Evolutionary conservation across 192 early-diverging fungal species (phyloP), one percentile per base, ranked within the genome.

Genomic region (Obelidium mucronatum): DNA sequence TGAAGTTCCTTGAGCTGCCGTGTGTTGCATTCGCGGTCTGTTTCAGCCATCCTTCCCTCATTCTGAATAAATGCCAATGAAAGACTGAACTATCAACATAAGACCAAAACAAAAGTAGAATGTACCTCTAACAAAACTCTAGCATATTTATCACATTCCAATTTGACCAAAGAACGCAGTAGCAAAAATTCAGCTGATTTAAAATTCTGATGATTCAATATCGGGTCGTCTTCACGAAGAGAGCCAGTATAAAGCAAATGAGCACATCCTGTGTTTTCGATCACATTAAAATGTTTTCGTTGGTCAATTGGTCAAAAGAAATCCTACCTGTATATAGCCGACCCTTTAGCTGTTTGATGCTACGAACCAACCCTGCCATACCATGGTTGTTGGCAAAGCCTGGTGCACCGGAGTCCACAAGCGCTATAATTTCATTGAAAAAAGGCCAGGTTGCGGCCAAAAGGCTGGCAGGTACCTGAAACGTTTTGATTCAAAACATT

Each of bases 201-300:
- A 48, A 48, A 48, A 19, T 15, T 6, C 44, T 34, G 81, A 58
- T 22, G 63, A 79, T 35, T 81, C 84, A 17, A 52, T 71, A 59
- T 80, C 79, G 5, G 72, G 66, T n/a, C 48, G 59, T 28, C 26
- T 51, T 2, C 31, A 26, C 8, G 24, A 26, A 61, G 56, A 77
- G 52, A 6, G 22, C 59, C 36, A 54, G 40, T 19, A 26, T n/a
- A 24, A 51, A 51, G 13, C 44, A 48, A 15, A 48, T 48, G 44
- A 6, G 44, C 44, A 6, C 11, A 15, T 48, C 44, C 44, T 48
- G 17, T 44, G 5, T 5, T 6, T 15, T 48, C 0, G 19, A 48
- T 15, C 44, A 48, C 19, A 0, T 48, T 48, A n/a, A n/a, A n/a
- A 48, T 48, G 44, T 15, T 15, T 15, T 48, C 44, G 44, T 15